These are phyloP conservation scores for Populus tomentosa DNA, from an alignment of 441 rosid species.

Conservation along the genomic window DNA sequence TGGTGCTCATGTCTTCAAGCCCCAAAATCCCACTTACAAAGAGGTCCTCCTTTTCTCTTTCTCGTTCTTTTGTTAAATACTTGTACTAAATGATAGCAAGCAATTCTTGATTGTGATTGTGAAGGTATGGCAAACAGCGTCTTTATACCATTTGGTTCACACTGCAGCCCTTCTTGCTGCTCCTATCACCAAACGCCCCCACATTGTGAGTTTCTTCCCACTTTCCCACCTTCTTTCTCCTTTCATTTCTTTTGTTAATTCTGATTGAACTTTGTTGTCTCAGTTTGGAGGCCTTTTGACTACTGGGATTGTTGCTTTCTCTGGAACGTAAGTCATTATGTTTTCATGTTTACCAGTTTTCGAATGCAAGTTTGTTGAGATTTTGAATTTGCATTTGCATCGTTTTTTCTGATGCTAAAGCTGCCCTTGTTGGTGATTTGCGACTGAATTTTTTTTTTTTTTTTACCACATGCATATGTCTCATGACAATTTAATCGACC, in stretches of 20 bases:
- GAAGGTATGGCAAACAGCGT: conserved; percentile 96
- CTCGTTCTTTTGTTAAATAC: not conserved
- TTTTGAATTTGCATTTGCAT: not conserved
- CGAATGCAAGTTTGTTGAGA: not conserved
- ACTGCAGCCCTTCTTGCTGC: conserved; percentile 87
- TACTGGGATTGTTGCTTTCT: conserved; percentile 73
- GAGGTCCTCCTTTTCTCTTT: conserved; percentile 36
- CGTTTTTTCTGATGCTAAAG: not conserved
- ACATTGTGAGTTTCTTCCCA: conserved; percentile 43
- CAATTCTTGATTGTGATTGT: conserved; percentile 5
- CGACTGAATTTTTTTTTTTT: not conserved
- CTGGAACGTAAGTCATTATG: conserved; percentile 74
- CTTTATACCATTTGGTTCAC: conserved; percentile 87
- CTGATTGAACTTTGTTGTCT: not conserved
- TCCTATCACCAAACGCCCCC: conserved; percentile 62
- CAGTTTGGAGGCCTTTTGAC: conserved; percentile 95
- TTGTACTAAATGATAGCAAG: not conserved
- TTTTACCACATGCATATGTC: too few relatives aligned
- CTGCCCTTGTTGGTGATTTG: not conserved
- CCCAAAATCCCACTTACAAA: conserved; percentile 68
- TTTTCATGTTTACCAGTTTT: not conserved
- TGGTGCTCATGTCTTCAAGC: conserved; percentile 82
- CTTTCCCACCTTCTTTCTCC: not conserved
- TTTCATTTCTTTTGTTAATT: not conserved
- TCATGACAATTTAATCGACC: too few relatives aligned